Evolutionary conservation across 345 rosid genomes (phyloP).

Genomic region (Erucastrum elatum): DNA sequence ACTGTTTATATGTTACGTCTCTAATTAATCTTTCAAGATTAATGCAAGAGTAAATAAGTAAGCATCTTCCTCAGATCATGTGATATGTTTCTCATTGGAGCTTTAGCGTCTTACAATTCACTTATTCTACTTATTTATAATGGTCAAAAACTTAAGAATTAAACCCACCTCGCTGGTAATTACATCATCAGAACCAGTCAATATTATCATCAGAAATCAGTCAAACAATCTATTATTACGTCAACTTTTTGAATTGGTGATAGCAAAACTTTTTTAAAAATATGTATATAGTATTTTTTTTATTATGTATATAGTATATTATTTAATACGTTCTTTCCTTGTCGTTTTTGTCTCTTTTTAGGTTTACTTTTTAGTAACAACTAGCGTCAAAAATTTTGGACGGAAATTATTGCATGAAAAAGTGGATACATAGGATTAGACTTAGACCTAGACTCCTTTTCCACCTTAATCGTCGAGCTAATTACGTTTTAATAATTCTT

Average conservation of each 20-base stretch:
- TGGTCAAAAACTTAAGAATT: neutral
- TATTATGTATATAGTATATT: too few relatives aligned
- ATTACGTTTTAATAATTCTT: conserved; percentile 22
- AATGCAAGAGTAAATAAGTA: neutral
- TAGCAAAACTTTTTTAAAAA: neutral
- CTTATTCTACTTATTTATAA: neutral
- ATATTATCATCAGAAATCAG: neutral
- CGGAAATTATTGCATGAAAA: conserved; percentile 36
- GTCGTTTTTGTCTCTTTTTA: conserved; percentile 12
- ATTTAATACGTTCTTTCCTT: neutral
- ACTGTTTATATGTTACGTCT: neutral
- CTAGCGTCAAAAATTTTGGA: conserved; percentile 2
- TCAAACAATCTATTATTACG: neutral
- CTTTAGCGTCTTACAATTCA: neutral
- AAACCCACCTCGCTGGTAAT: neutral
- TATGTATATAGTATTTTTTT: neutral
- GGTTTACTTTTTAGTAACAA: neutral
- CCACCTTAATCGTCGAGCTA: conserved; percentile 33
- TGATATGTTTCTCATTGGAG: conserved; percentile 24
- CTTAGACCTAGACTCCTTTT: neutral
- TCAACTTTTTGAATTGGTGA: neutral
- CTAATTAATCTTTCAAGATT: conserved; percentile 27
- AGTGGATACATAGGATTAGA: conserved; percentile 26
- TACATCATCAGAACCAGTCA: neutral
- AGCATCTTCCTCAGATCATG: conserved; percentile 17